Base-by-base conservation (phyloP, 345 rosid species). In the Populus ilicifolia region DNA sequence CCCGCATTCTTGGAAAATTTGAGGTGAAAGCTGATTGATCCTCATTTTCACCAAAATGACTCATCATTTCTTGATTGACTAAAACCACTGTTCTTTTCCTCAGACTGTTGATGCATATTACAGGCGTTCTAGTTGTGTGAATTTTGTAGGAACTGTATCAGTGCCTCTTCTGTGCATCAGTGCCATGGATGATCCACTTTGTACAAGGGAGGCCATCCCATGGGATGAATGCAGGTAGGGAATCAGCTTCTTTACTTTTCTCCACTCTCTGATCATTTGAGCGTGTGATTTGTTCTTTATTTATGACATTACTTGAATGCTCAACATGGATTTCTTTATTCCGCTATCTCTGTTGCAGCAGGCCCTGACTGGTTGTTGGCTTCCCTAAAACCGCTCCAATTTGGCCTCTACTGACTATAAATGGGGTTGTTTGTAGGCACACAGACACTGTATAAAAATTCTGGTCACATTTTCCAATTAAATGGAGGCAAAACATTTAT, bases 121-220 rank as follows among this genome's bases (percentile, higher is more conserved):
- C 80, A 80, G 88, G 70, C 77, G 18, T 80, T 65, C 82, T 50
- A 85, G 83, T 63, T 44, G 82, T 67, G 70, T 39, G 13, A 69
- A 64, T 77, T 78, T 74, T 70, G 73, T 83, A 21, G 65, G 75
- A 66, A 83, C 80, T 54, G 82, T 85, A 16, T 80, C 88, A 5
- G 80, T 85, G 38, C 88, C 88, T 67, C 82, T 85, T 75, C 77
- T 83, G 30, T 85, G 83, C 59, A 75, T 83, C 43, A 85, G 73
- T 76, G 79, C 88, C 33, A 39, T 83, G 72, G 88, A 85, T 50
- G 88, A 83, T 77, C 88, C 88, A 16, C 83, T 85, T 52, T 85
- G 88, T 39, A 80, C 86, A 2, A 73, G 77, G 23, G 88, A 85
- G 81, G 80, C 88, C 62, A 85, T 83, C 65, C 88, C 84, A 52